Evolutionary conservation across 1,284 basidiomycete species (phyloP).

Genomic region (Grifola frondosa): DNA sequence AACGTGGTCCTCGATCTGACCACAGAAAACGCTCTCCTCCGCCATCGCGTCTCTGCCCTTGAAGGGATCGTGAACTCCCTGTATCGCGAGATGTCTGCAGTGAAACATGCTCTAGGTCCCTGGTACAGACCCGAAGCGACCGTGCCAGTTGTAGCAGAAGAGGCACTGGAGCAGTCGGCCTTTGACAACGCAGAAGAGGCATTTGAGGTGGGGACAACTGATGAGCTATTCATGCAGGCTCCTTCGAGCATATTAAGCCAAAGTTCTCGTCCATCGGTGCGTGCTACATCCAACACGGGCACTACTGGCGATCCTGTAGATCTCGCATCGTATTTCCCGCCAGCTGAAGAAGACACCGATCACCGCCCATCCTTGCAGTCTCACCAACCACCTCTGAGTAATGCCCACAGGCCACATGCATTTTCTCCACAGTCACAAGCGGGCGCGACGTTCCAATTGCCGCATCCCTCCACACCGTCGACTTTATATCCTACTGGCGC

Average conservation of each 20-base stretch:
- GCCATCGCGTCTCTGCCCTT: slow-evolving; percentile 19
- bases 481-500: slow-evolving; percentile 2
- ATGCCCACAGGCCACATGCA: slow-evolving; percentile 6
- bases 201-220: slow-evolving; percentile 7
- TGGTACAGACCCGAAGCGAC: slow-evolving; percentile 22
- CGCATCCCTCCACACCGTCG: slow-evolving; percentile 4
- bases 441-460: slow-evolving; percentile 2
- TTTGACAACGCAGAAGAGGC: background rate
- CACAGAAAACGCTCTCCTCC: slow-evolving; percentile 22
- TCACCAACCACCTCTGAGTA: no score
- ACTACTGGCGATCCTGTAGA: slow-evolving; percentile 15
- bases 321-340: slow-evolving; percentile 53
- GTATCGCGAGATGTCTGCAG: slow-evolving; percentile 20
- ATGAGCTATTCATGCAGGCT: slow-evolving; percentile 11
- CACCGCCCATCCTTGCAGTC: background rate
- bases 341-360: slow-evolving; percentile 15
- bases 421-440: slow-evolving; percentile 16
- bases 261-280: no score
- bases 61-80: slow-evolving; percentile 23
- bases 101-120: slow-evolving; percentile 23
- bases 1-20: slow-evolving; percentile 4
- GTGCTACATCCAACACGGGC: slow-evolving; percentile 3
- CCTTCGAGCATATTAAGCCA: background rate
- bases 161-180: background rate
- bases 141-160: background rate